Conservation (phyloP, 139 green algal species). For the Chlorella sp. region DNA sequence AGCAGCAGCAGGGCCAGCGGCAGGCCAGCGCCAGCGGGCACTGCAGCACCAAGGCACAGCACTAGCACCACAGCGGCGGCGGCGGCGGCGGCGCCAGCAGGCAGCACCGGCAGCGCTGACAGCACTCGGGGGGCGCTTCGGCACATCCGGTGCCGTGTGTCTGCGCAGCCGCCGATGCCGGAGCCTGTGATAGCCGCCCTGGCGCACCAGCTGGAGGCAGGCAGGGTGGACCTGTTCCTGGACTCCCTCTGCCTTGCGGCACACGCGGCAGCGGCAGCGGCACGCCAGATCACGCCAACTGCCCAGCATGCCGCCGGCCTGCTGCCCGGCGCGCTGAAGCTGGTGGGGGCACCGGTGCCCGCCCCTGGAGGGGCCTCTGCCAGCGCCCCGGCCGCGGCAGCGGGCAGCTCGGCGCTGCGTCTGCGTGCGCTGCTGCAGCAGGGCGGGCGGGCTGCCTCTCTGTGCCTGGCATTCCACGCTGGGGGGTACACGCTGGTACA, state of each 20-base stretch:
- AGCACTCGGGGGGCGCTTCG: not conserved
- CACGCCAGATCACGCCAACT: not conserved
- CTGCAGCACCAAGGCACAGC: not conserved
- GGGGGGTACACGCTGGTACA: slow-evolving; percentile 22
- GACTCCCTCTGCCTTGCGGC: slow-evolving; percentile 24
- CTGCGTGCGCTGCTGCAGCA: slow-evolving; percentile 23
- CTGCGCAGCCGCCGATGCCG: not conserved
- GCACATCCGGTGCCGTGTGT: slow-evolving; percentile 8
- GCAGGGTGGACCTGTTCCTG: slow-evolving; percentile 13
- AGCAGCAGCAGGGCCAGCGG: not conserved
- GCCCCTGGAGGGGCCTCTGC: not conserved
- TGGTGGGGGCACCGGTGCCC: not conserved
- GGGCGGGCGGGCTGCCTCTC: not conserved
- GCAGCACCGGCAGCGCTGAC: too few species aligned
- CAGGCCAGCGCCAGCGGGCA: not conserved
- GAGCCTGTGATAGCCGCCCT: not conserved
- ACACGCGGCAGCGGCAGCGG: not conserved
- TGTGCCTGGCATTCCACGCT: slow-evolving; percentile 10
- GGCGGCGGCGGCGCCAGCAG: not conserved
- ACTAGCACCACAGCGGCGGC: not conserved
- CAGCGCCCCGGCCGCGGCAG: not conserved
- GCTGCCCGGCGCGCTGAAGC: slow-evolving; percentile 6
- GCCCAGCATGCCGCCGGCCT: slow-evolving; percentile 22
- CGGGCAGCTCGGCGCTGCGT: slow-evolving; percentile 23
- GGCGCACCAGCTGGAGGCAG: slow-evolving; percentile 12